phyloP scores from a whole-genome alignment of 139 green algal species.

The Chlorella ohadii region DNA sequence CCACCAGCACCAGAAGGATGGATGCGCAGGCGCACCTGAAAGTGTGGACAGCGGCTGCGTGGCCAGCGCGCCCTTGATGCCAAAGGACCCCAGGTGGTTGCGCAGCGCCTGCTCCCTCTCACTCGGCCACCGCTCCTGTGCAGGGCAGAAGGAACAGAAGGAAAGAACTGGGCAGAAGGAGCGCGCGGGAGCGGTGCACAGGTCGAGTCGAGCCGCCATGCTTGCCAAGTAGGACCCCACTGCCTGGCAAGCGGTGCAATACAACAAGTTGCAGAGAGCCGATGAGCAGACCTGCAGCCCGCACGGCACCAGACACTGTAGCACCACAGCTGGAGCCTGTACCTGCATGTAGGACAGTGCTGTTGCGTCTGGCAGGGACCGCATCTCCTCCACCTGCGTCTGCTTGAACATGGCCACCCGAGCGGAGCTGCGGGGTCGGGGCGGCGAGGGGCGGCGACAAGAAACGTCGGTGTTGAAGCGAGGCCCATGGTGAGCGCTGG shows the following conservation, averaged over 20 bases:
- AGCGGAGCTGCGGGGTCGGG: slow-evolving; percentile 38
- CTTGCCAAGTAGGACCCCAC: no score
- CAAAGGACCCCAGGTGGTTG: slow-evolving; percentile 91
- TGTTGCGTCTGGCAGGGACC: not conserved
- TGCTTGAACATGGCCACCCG: slow-evolving; percentile 67
- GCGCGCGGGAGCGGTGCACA: no score
- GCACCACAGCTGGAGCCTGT: no score
- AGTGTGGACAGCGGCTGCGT: slow-evolving; percentile 94
- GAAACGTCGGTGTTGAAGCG: no score
- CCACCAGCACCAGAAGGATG: no score
- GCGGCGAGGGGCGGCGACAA: no score
- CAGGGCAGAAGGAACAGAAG: not conserved
- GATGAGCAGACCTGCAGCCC: not conserved
- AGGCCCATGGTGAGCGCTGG: no score
- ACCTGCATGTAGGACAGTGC: slow-evolving; percentile 31
- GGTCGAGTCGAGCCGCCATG: no score
- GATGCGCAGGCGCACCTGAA: slow-evolving; percentile 72
- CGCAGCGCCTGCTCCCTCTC: slow-evolving; percentile 43
- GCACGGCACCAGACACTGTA: not conserved
- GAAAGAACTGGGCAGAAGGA: no score
- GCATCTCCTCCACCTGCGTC: slow-evolving; percentile 65
- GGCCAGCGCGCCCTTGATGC: slow-evolving; percentile 82
- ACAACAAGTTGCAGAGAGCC: not conserved
- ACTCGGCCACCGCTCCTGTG: slow-evolving; percentile 6
- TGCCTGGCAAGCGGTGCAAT: no score